These are phyloP conservation scores for Escallonia rubra DNA, from an alignment of 129 eudicot genomes.

Conservation along the genomic window DNA sequence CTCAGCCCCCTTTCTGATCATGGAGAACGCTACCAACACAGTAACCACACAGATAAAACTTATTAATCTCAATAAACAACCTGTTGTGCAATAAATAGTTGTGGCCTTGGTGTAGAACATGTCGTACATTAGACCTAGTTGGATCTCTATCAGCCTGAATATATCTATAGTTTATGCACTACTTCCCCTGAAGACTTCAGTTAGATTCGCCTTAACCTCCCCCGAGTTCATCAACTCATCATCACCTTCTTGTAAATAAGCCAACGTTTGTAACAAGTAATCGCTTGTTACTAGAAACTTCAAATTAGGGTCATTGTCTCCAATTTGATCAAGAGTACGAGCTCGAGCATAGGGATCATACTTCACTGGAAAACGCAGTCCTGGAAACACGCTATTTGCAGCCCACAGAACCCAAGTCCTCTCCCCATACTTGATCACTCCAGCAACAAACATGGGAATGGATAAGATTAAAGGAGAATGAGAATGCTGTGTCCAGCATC, in stretches of 20 bases:
- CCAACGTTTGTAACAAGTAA: not conserved
- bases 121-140: not conserved
- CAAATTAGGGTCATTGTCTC: not conserved
- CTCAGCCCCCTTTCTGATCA: not conserved
- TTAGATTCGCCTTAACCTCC: not conserved
- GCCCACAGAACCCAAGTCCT: not conserved
- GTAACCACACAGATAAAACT: not conserved
- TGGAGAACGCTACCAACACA: not conserved
- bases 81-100: not conserved
- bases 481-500: not conserved
- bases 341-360: not conserved
- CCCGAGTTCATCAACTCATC: not conserved
- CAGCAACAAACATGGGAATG: not conserved
- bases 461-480: not conserved
- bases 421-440: not conserved
- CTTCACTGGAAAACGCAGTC: not conserved
- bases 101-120: not conserved
- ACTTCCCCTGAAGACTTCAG: not conserved
- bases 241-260: not conserved
- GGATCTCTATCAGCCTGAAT: not conserved
- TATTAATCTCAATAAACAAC: not conserved
- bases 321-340: not conserved
- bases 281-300: not conserved
- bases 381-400: not conserved
- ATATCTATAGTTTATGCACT: not conserved